These are phyloP conservation scores for Suillus variegatus DNA, from an alignment of 768 basidiomycete genomes.

Conservation along the genomic window DNA sequence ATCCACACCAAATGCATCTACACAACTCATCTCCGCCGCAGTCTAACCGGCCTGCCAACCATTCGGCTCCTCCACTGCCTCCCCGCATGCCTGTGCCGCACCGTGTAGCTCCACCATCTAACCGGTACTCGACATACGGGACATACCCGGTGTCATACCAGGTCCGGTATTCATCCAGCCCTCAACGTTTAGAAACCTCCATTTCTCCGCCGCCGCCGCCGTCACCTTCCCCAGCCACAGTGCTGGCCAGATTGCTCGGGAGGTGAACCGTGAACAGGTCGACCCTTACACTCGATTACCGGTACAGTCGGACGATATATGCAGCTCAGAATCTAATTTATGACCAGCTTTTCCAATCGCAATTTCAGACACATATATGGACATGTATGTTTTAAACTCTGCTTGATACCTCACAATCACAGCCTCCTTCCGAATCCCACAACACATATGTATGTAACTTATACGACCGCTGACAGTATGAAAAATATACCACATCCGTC, in stretches of 20 bases:
- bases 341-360: background rate
- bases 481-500: background rate
- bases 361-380: background rate
- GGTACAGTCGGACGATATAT: background rate
- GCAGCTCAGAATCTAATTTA: background rate
- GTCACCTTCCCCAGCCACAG: conserved; percentile 13
- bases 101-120: background rate
- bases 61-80: conserved; percentile 36
- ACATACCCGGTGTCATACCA: conserved; percentile 10
- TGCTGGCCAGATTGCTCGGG: conserved; percentile 25
- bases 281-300: background rate
- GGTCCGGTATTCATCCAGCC: conserved; percentile 1
- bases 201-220: background rate
- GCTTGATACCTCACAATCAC: background rate
- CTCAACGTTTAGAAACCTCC: background rate
- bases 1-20: conserved; percentile 36
- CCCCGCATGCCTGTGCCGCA: conserved; percentile 3
- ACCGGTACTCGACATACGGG: conserved; percentile 23
- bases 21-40: conserved; percentile 45
- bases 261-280: conserved; percentile 11
- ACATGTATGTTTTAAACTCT: background rate
- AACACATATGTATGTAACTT: background rate
- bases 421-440: background rate
- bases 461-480: background rate
- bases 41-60: conserved; percentile 41